Evolutionary conservation across 2,329 filamentous ascomycete species (phyloP), one percentile per base, ranked within the genome.

Genomic region (Ceratocystis huliohia): DNA sequence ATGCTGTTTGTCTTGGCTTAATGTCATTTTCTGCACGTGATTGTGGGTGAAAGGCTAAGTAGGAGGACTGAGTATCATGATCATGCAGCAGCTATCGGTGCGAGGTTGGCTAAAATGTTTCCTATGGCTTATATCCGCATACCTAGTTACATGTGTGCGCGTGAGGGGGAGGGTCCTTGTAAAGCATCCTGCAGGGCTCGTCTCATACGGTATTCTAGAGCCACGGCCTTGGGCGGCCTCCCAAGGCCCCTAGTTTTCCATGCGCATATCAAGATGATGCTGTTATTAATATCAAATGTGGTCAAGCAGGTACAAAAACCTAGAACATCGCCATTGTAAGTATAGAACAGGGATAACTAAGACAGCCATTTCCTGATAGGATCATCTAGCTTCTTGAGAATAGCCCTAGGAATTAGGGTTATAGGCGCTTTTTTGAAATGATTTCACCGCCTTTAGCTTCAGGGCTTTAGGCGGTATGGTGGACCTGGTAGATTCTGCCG

Each of bases 401-500:
- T 17, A 3, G 53, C 7, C 53, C 53, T 17, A 30, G 17, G 7
- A 1, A 8, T 15, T 62, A 62, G 59, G 30, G 41, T 41, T 41
- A 62, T 7, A 13, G 10, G 2, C 0, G 46, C 17, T 6, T 48
- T 46, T 22, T 25, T 44, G 44, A 65, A 57, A 37, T 4, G 33
- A 2, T 1, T 48, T 62, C 65, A 67, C 66, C 66, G 66, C 66
- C 57, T 67, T 41, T 41, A 41, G 30, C 62, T 22, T 15, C 37
- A 15, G 37, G 37, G 6, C 45, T n/a, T 8, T 37, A n/a, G 56
- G 30, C 25, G 30, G 56, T 59, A 7, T 57, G 53, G 28, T 41
- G 13, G 28, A 57, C 10, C 45, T n/a, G 5, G 20, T 28, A 17
- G 3, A 63, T 67, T 65, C 46, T 67, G 66, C 66, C 66, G 17